Evolutionary conservation across 305 asterid genomes (phyloP).

Genomic region (Caryopteris hybrid): DNA sequence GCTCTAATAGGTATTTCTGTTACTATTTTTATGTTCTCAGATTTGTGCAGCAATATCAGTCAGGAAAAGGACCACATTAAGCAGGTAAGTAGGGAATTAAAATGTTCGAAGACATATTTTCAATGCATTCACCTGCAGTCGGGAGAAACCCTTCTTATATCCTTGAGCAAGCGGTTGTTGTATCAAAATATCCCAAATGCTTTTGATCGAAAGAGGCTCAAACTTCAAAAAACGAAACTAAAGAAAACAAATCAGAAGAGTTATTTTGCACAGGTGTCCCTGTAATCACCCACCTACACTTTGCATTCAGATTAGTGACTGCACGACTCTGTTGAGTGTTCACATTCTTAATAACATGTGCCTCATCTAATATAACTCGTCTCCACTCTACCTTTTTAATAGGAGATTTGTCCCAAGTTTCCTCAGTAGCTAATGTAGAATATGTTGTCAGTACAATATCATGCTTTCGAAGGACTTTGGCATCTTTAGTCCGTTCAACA

Average conservation of each 20-base stretch:
- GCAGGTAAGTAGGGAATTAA: neutral
- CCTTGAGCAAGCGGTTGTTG: conserved; percentile 80
- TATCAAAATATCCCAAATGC: conserved; percentile 76
- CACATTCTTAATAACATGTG: conserved; percentile 80
- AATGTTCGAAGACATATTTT: too few relatives aligned
- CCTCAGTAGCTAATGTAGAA: conserved; percentile 64
- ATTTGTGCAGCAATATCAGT: neutral
- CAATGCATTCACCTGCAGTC: conserved; percentile 62
- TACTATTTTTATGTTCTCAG: neutral
- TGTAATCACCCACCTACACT: conserved; percentile 85
- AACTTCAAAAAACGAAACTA: conserved; percentile 78
- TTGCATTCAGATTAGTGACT: conserved; percentile 66
- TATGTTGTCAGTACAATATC: conserved; percentile 93
- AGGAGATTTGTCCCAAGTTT: conserved; percentile 48
- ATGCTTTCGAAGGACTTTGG: conserved; percentile 53
- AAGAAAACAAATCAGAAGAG: conserved; percentile 75
- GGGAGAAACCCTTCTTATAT: conserved; percentile 66
- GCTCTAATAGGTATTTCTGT: neutral
- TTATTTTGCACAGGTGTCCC: conserved; percentile 91
- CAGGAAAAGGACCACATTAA: neutral
- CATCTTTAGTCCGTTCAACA: conserved; percentile 61
- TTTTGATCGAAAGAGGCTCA: conserved; percentile 80
- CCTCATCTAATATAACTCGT: conserved; percentile 91
- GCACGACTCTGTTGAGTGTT: conserved; percentile 76
- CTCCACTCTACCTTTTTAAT: conserved; percentile 85